phyloP scores from a whole-genome alignment of 1,139 yeast genomes.

The Candida glucosophila region DNA sequence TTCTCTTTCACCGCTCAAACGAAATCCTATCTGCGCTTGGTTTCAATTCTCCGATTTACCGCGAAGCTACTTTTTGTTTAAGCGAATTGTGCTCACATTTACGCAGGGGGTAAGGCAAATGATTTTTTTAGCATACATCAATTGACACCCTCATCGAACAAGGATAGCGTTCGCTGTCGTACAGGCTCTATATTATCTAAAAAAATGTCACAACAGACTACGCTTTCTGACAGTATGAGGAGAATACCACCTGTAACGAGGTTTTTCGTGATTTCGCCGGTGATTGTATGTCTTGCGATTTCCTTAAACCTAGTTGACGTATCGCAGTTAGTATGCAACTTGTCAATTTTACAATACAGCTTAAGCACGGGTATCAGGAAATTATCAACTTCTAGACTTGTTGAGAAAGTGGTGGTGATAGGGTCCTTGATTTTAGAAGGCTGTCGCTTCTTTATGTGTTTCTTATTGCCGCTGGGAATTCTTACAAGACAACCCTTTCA shows the following conservation, averaged over 20 bases:
- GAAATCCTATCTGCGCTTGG: no score
- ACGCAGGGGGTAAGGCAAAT: no score
- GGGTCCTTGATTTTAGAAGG: slow-evolving; percentile 16
- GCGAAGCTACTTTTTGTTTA: no score
- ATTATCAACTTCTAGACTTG: slow-evolving; percentile 2
- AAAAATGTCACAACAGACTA: no score
- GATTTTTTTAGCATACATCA: no score
- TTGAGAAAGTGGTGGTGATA: slow-evolving; percentile 4
- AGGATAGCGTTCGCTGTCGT: no score
- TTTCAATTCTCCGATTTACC: no score
- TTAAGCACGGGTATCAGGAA: slow-evolving; percentile 4
- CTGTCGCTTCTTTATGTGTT: slow-evolving; percentile 42
- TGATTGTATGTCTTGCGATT: slow-evolving; percentile 20
- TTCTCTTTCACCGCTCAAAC: no score
- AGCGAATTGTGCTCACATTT: no score
- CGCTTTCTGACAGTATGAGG: slow-evolving; percentile 20
- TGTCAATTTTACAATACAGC: slow-evolving; percentile 3
- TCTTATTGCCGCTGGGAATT: slow-evolving; percentile 34
- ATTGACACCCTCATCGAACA: no score
- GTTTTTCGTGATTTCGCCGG: slow-evolving; percentile 32
- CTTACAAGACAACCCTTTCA: slow-evolving; percentile 29
- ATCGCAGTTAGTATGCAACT: slow-evolving; percentile 7
- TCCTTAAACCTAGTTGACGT: slow-evolving; percentile 12
- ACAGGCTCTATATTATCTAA: no score
- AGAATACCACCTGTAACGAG: slow-evolving; percentile 41